A percentile compares a stretch with the other conserved stretches of the same genome.
Evolutionary conservation across 2,329 filamentous ascomycete species (phyloP).

Genomic region (Whalleya microplaca): DNA sequence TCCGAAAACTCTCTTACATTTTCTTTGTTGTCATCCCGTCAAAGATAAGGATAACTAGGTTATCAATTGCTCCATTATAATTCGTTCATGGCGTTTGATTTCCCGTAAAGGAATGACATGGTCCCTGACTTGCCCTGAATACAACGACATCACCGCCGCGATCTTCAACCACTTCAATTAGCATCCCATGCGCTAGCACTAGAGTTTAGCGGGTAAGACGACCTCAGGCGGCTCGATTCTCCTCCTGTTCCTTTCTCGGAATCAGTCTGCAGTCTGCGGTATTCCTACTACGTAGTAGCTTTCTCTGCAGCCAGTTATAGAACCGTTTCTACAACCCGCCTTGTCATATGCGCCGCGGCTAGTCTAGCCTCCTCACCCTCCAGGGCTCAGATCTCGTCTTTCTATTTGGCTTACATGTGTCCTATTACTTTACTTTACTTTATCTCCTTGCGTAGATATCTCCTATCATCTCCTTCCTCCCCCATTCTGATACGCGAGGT

Average conservation of each 20-base stretch:
- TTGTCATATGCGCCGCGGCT: slow-evolving; percentile 10
- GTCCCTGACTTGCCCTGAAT: slow-evolving; percentile 18
- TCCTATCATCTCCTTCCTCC: slow-evolving; percentile 17
- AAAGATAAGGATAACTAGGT: slow-evolving; percentile 35
- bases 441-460: slow-evolving; percentile 22
- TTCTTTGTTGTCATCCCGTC: slow-evolving; percentile 35
- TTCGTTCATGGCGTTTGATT: slow-evolving; percentile 30
- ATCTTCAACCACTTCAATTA: not conserved
- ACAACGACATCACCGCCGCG: slow-evolving; percentile 8
- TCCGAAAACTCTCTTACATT: slow-evolving; percentile 33
- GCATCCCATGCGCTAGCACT: slow-evolving; percentile 6
- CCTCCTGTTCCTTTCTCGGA: slow-evolving; percentile 11
- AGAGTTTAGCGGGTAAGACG: slow-evolving; percentile 9
- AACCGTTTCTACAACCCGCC: slow-evolving; percentile 8
- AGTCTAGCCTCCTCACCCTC: slow-evolving; percentile 8
- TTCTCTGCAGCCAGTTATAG: not conserved
- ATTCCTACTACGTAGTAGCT: not conserved
- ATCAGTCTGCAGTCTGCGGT: not conserved
- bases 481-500: slow-evolving; percentile 4
- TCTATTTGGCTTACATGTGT: slow-evolving; percentile 13
- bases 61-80: slow-evolving; percentile 36
- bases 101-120: slow-evolving; percentile 27
- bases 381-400: not conserved
- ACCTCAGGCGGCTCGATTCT: not conserved
- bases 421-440: slow-evolving; percentile 14